Base-by-base conservation (phyloP, 164 flowering plant genomes). In the Vitis vinifera region DNA sequence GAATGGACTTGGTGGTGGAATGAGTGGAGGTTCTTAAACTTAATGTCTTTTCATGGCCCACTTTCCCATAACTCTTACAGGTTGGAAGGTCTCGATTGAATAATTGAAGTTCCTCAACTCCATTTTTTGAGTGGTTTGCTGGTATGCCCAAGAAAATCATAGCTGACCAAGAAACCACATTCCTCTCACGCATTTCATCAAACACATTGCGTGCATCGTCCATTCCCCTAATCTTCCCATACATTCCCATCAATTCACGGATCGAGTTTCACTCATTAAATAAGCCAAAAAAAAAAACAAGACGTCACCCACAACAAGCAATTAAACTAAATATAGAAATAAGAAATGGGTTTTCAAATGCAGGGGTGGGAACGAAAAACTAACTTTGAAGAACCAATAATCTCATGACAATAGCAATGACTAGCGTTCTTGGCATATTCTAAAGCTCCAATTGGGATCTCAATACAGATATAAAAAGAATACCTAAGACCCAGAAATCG, bases 301-400 rank as follows among this genome's bases (percentile, higher is more conserved):
- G 67, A 62, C 16, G 52, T 19, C 37, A 44, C 17, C 65, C 58
- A 62, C 61, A 59, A 51, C 70, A 9, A 48, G 48, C 50, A 73
- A 60, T 62, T 62, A 15, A 71, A 71, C 71, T 48, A 59, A 67
- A 74, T 62, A 70, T 62, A 71, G 19, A 68, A 57, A 50, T 49
- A 10, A 15, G 2, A 50, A 10, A 11, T 10, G 9, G 29, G 10
- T 65, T 63, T 63, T 55, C 15, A 76, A 66, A 71, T 55, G 64
- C 13, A 65, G 8, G 76, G 75, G 10, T 50, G 72, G 65, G 71
- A 79, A 67, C 83, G 8, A 71, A 68, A 77, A 68, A 75, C 77
- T 72, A 76, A 69, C 57, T 51, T 62, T 31, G 44, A 31, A 31
- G 44, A 31, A 31, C 44, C 6, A 31, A 55, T 57, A 68, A 73